These are phyloP conservation scores for Ascochyta pisi DNA, from an alignment of 2,329 filamentous ascomycete species.

Conservation along the genomic window DNA sequence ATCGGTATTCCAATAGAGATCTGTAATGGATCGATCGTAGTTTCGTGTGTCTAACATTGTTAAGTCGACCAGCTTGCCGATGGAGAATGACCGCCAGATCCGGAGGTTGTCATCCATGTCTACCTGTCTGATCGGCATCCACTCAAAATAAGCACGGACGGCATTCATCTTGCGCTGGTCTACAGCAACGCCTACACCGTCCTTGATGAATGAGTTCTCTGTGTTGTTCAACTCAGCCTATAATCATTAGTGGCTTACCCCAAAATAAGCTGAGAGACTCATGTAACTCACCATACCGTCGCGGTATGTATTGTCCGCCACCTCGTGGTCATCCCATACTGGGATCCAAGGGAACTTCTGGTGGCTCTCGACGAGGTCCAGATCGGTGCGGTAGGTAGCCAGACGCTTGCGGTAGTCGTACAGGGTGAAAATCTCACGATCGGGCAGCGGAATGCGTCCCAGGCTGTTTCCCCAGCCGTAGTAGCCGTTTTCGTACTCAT, in stretches of 20 bases:
- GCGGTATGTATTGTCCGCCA: slow-evolving; percentile 53
- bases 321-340: slow-evolving; percentile 56
- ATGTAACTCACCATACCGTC: slow-evolving; percentile 42
- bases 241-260: slow-evolving; percentile 38
- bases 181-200: slow-evolving; percentile 48
- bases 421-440: slow-evolving; percentile 49
- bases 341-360: slow-evolving; percentile 54
- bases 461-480: slow-evolving; percentile 47
- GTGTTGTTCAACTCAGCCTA: slow-evolving; percentile 52
- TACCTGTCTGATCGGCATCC: slow-evolving; percentile 54
- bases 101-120: slow-evolving; percentile 54
- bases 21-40: slow-evolving; percentile 54
- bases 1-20: slow-evolving; percentile 63
- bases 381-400: slow-evolving; percentile 51
- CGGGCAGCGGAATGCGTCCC: slow-evolving; percentile 42
- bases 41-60: slow-evolving; percentile 54
- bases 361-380: slow-evolving; percentile 51
- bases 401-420: slow-evolving; percentile 54
- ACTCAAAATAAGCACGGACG: slow-evolving; percentile 55
- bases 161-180: slow-evolving; percentile 57
- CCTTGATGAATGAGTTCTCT: slow-evolving; percentile 50
- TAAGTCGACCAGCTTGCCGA: slow-evolving; percentile 52
- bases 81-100: slow-evolving; percentile 53
- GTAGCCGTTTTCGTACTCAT: slow-evolving; percentile 49
- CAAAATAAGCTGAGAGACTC: slow-evolving; percentile 14